phyloP scores from a whole-genome alignment of 192 early-diverging fungal species.

The Gigaspora rosea region DNA sequence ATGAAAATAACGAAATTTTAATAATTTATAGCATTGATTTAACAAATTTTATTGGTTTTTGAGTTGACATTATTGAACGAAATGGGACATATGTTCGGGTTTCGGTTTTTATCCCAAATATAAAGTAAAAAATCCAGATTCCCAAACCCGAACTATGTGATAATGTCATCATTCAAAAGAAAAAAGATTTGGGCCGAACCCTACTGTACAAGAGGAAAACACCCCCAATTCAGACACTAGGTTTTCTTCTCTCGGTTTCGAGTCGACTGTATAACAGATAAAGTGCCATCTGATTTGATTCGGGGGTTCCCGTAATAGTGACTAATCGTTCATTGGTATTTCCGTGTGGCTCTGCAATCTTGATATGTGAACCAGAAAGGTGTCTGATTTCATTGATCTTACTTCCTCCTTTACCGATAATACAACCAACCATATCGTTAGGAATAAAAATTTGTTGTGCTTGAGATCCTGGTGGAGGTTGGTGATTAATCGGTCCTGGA shows the following conservation, averaged over 20 bases:
- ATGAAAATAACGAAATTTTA: too few species aligned
- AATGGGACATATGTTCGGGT: too few species aligned
- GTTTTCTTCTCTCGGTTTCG: slow-evolving; percentile 73
- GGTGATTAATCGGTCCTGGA: slow-evolving; percentile 28
- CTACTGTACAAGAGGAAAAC: too few species aligned
- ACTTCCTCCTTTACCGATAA: slow-evolving; percentile 91
- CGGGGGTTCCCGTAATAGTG: slow-evolving; percentile 86
- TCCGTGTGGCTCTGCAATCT: slow-evolving; percentile 77
- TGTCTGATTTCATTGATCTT: slow-evolving; percentile 83
- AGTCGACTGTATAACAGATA: slow-evolving; percentile 87
- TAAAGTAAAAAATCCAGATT: too few species aligned
- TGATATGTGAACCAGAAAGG: slow-evolving; percentile 80
- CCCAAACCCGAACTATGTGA: too few species aligned
- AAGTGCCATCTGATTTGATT: slow-evolving; percentile 90
- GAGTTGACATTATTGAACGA: too few species aligned
- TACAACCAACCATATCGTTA: slow-evolving; percentile 78
- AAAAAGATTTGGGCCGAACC: too few species aligned
- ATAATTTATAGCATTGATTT: too few species aligned
- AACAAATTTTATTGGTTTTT: too few species aligned
- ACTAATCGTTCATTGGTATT: slow-evolving; percentile 78
- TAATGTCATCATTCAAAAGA: too few species aligned
- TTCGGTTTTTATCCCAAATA: too few species aligned
- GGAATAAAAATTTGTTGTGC: slow-evolving; percentile 67
- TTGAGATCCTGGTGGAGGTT: slow-evolving; percentile 44
- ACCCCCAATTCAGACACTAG: slow-evolving; percentile 18